Conservation (phyloP, 441 rosid species). For the Syzygium syzygioides region DNA sequence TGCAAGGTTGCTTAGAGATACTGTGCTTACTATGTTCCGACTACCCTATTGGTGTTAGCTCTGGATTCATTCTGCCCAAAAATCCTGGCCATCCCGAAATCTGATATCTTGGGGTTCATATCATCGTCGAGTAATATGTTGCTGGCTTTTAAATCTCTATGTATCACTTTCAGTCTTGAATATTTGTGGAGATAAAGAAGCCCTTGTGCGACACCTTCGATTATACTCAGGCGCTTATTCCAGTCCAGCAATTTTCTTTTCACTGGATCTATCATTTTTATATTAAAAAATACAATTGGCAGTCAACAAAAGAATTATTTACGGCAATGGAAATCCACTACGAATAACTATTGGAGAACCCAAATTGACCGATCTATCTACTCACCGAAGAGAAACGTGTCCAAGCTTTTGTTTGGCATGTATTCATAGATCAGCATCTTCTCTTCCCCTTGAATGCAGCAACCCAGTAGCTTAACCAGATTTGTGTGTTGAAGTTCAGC, state of each 20-base stretch:
- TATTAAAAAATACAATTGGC: background rate
- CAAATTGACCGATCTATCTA: background rate
- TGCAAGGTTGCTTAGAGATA: background rate
- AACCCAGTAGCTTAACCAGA: conserved; percentile 14
- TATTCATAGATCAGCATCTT: conserved; percentile 13
- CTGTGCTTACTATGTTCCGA: conserved; percentile 17
- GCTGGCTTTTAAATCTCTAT: conserved; percentile 13
- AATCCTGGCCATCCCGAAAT: conserved; percentile 16
- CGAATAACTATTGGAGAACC: background rate
- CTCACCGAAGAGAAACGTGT: conserved; percentile 12
- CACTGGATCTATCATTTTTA: background rate
- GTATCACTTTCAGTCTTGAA: conserved; percentile 11
- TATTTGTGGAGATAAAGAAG: conserved; percentile 14
- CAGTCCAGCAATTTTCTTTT: conserved; percentile 7
- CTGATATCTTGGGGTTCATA: conserved; percentile 18
- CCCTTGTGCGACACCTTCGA: conserved; percentile 10
- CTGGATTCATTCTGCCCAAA: conserved; percentile 11
- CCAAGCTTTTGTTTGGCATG: conserved; percentile 14
- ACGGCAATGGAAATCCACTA: background rate
- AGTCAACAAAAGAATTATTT: background rate
- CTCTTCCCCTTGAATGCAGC: conserved; percentile 19
- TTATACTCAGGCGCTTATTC: background rate
- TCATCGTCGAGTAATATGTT: conserved; percentile 11
- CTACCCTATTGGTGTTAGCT: conserved; percentile 11
- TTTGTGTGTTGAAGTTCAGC: conserved; percentile 21